Percentiles rank a stretch among this genome's conserved stretches.
phyloP scores from a whole-genome alignment of 2,329 filamentous ascomycete genomes.

The Cercospora janseana region DNA sequence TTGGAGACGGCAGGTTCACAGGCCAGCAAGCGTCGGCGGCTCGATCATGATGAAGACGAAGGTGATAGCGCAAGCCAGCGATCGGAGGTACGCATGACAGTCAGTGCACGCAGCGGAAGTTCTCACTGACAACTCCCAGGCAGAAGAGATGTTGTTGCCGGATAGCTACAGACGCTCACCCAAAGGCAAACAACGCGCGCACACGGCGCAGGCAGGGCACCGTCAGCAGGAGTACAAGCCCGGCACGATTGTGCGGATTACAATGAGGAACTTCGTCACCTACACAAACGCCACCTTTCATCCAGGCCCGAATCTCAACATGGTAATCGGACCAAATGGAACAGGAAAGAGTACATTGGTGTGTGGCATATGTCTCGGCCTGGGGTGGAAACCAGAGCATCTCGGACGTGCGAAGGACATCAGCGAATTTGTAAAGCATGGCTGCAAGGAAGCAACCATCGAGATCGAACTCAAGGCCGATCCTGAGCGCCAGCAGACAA shows the following conservation, averaged over 20 bases:
- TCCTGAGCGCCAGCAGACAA: conserved; percentile 54
- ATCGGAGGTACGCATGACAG: conserved; percentile 4
- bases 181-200: conserved; percentile 24
- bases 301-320: conserved; percentile 89
- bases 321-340: conserved; percentile 98
- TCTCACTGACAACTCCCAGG: neutral
- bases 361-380: conserved; percentile 89
- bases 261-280: conserved; percentile 86
- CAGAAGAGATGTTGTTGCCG: conserved; percentile 32
- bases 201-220: conserved; percentile 1
- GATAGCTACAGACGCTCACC: conserved; percentile 38
- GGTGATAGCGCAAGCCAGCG: conserved; percentile 7
- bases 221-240: conserved; percentile 52
- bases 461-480: conserved; percentile 83
- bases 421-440: conserved; percentile 91
- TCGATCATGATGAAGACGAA: conserved; percentile 12
- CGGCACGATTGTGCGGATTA: conserved; percentile 85
- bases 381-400: conserved; percentile 79
- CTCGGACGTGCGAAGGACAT: conserved; percentile 82
- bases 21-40: conserved; percentile 21
- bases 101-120: neutral
- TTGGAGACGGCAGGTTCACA: conserved; percentile 3
- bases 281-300: conserved; percentile 90
- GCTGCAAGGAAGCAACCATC: conserved; percentile 70
- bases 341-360: conserved; percentile 97